phyloP scores from a whole-genome alignment of 2,329 filamentous ascomycete genomes.

The Talaromyces amestolkiae region DNA sequence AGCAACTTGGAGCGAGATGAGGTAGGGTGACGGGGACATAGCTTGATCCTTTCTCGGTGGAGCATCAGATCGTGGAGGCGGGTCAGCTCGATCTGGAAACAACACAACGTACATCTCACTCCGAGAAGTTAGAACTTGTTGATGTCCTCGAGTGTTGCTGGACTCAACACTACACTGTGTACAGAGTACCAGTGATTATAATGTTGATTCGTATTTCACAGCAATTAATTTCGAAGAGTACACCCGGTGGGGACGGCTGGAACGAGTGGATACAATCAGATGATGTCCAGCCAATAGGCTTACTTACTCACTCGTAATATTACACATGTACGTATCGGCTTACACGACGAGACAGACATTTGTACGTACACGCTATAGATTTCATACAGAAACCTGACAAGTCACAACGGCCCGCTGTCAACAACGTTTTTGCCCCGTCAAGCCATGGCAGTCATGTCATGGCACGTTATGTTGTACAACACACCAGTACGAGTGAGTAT shows the following conservation, averaged over 20 bases:
- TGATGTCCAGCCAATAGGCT: neutral
- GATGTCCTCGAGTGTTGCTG: neutral
- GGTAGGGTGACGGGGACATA: neutral
- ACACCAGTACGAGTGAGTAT: neutral
- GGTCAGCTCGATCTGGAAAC: neutral
- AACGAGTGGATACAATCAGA: neutral
- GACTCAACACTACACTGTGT: neutral
- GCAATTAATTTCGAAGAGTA: neutral
- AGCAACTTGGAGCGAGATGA: neutral
- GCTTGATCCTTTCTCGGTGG: neutral
- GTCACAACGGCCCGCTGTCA: constrained; percentile 19
- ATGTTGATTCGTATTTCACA: neutral
- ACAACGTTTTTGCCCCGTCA: constrained; percentile 17
- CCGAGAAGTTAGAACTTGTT: neutral
- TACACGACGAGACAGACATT: neutral
- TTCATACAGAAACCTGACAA: constrained; percentile 2
- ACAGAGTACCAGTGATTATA: neutral
- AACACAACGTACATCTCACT: neutral
- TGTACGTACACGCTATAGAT: neutral
- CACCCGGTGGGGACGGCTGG: neutral
- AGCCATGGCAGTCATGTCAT: neutral
- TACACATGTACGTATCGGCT: neutral
- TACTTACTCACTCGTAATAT: neutral
- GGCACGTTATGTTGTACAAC: constrained; percentile 1
- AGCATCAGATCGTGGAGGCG: constrained; percentile 6